Conservation (phyloP, 2,329 filamentous ascomycete species). For the Xylogone sp. region DNA sequence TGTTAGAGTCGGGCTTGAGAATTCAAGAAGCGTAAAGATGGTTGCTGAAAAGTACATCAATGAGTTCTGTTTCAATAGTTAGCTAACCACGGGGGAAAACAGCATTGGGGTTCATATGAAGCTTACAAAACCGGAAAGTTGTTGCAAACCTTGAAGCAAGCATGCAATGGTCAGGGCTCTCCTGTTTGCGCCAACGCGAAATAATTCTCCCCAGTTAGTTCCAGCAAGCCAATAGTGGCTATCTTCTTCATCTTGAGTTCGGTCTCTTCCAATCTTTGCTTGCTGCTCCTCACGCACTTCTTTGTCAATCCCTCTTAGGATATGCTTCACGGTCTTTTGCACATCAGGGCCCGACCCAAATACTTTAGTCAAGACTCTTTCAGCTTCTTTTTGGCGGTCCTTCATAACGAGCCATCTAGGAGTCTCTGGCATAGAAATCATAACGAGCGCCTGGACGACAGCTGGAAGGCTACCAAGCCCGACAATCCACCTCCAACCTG, state of each 20-base stretch:
- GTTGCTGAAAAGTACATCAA: constrained; percentile 90
- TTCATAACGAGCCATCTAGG: constrained; percentile 81
- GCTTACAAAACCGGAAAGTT: constrained; percentile 77
- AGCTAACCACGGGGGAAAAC: not conserved
- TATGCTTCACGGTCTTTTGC: constrained; percentile 47
- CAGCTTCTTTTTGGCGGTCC: constrained; percentile 58
- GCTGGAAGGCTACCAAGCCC: constrained; percentile 80
- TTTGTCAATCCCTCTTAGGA: constrained; percentile 66
- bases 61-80: constrained; percentile 56
- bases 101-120: not conserved
- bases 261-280: constrained; percentile 30
- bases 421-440: constrained; percentile 79
- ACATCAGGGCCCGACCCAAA: constrained; percentile 47
- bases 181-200: constrained; percentile 58
- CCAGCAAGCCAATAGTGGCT: constrained; percentile 17
- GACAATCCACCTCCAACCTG: constrained; percentile 89
- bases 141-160: constrained; percentile 81
- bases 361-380: constrained; percentile 60
- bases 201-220: constrained; percentile 46
- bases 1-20: constrained; percentile 73
- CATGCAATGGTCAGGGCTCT: constrained; percentile 82
- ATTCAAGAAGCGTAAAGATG: constrained; percentile 74
- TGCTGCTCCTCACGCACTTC: constrained; percentile 71
- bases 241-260: constrained; percentile 15
- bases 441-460: constrained; percentile 61